Base-by-base conservation (phyloP, 2,329 filamentous ascomycete species). In the Diaporthe ilicicola region DNA sequence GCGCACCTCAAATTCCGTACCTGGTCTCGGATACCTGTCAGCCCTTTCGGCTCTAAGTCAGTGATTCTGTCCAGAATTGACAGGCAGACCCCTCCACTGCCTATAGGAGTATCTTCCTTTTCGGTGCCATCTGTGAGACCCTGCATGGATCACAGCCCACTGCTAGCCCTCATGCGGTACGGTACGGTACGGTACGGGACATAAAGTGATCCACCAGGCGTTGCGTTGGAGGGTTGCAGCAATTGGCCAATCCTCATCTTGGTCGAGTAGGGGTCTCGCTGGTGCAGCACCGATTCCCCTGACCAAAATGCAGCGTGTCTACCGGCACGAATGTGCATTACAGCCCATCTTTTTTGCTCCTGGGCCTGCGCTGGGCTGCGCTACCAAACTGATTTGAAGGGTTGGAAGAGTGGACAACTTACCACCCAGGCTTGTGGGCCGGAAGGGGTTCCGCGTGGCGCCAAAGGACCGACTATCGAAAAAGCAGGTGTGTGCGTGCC, bases 381-480 rank as follows among this genome's bases (percentile, higher is more conserved):
- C 42, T 24, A 37, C 44, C 27, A n/a, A 62, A 39, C 19, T 27
- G 44, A 48, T 48, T 48, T n/a, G 44, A 37, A 17, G 59, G 59
- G 59, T 64, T 6, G 34, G 19, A 24, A 17, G 29, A 64, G 29
- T 50, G 59, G 59, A n/a, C 59, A 64, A 50, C 59, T 64, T 64
- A 64, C 59, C 42, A n/a, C 44, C 12, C 13, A 50, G 44, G 27
- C 27, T 37, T 50, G 59, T 64, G 59, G 59, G 44, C 8, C 29
- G 59, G 59, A 50, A 64, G 44, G 9, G 59, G 10, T 50, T 64
- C 59, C 59, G 59, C n/a, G 59, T 64, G 29, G 44, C 59, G 59
- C 59, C 59, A 64, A 64, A 64, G 59, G 59, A 50, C 59, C 29
- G 59, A 64, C 59, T 64, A 64, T 64, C 59, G 59, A 64, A 48